Conservation (phyloP, 257 asterid species). For the Mitragyna speciosa region DNA sequence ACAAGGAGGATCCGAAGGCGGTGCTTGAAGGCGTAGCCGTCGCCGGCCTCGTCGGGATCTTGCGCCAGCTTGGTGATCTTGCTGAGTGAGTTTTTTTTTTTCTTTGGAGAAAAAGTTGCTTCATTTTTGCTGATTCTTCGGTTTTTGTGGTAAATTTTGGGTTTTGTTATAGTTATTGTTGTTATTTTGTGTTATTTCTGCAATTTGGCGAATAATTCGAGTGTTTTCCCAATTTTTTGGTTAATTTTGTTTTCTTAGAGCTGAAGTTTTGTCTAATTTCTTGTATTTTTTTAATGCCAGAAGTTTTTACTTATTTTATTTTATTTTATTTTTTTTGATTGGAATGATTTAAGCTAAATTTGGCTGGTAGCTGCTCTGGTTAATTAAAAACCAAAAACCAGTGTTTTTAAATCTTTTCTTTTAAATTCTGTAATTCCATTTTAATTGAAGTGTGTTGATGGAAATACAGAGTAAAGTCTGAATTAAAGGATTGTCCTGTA, state of each 20-base stretch:
- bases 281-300: too few species aligned
- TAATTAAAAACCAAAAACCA: too few species aligned
- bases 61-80: conserved; percentile 95
- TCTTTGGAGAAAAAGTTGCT: not conserved
- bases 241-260: not conserved
- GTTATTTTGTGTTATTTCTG: not conserved
- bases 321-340: not conserved
- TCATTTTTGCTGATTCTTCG: not conserved
- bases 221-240: not conserved
- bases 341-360: not conserved
- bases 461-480: not conserved
- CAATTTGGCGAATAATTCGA: not conserved
- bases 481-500: not conserved
- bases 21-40: conserved; percentile 79
- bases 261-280: not conserved
- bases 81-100: conserved; percentile 51
- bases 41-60: conserved; percentile 82
- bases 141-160: too few species aligned
- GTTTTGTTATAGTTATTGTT: too few species aligned
- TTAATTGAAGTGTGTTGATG: not conserved
- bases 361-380: not conserved
- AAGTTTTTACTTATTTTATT: too few species aligned
- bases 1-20: conserved; percentile 79
- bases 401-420: too few species aligned
- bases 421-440: not conserved